These are phyloP conservation scores for Paspalum vaginatum DNA, from an alignment of 176 grass and related monocot genomes.

Conservation along the genomic window DNA sequence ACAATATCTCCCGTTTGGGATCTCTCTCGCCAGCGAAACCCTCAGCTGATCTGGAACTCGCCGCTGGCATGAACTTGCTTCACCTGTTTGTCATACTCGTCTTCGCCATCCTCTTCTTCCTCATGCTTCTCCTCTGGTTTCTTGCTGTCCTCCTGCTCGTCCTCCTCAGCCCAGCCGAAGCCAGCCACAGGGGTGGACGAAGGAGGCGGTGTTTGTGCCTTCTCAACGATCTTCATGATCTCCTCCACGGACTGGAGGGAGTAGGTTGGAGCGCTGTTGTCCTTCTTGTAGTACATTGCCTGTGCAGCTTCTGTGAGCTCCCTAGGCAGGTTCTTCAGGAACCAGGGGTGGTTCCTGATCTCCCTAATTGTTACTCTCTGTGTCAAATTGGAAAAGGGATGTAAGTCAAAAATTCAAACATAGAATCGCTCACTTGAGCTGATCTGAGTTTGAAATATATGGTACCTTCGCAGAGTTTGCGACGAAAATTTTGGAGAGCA, in stretches of 20 bases:
- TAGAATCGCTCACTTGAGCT: neutral
- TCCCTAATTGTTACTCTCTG: slow-evolving; percentile 93
- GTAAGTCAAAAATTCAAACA: neutral
- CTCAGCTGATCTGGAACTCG: slow-evolving; percentile 57
- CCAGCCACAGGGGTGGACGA: slow-evolving; percentile 54
- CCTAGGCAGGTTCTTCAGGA: slow-evolving; percentile 89
- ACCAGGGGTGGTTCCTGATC: slow-evolving; percentile 90
- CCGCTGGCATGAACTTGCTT: slow-evolving; percentile 77
- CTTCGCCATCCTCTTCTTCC: slow-evolving; percentile 65
- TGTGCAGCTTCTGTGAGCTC: slow-evolving; percentile 73
- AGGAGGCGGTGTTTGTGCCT: slow-evolving; percentile 55
- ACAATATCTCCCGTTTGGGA: slow-evolving; percentile 27
- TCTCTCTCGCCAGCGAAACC: neutral
- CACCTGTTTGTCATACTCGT: slow-evolving; percentile 79
- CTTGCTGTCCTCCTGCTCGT: slow-evolving; percentile 66
- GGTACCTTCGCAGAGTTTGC: slow-evolving; percentile 73
- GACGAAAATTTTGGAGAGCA: slow-evolving; percentile 74
- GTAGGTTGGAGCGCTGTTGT: slow-evolving; percentile 56
- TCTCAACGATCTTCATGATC: slow-evolving; percentile 79
- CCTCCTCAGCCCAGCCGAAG: slow-evolving; percentile 70
- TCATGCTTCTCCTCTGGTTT: slow-evolving; percentile 48
- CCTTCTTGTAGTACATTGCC: slow-evolving; percentile 81
- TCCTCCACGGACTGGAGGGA: slow-evolving; percentile 76
- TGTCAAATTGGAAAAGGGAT: slow-evolving; percentile 13
- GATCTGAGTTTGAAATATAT: neutral